Evolutionary conservation across 768 basidiomycete genomes (phyloP), one percentile per base, ranked within the genome.

Genomic region (Mycena rosella): DNA sequence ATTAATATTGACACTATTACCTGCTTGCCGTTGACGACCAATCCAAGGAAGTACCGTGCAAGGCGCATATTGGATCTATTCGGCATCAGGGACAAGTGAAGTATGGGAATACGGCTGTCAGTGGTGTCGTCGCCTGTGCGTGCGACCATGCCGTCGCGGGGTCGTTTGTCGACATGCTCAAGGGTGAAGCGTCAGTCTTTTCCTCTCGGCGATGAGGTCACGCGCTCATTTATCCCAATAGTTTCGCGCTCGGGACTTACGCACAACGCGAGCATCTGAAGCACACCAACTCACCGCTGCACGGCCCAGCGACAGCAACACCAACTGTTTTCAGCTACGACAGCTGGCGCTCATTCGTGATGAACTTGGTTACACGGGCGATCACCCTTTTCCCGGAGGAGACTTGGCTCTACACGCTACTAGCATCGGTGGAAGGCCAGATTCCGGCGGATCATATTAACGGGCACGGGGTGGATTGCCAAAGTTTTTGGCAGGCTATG

Each of bases 61-160:
- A 34, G 7, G 6, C 47, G 20, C 60, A 61, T 32, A 64, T 64
- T n/a, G 26, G 54, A 1, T 51, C 48, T 5, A 59, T n/a, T n/a
- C n/a, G n/a, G n/a, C n/a, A n/a, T n/a, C n/a, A n/a, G n/a, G n/a
- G n/a, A n/a, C n/a, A n/a, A n/a, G n/a, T n/a, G n/a, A n/a, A n/a
- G n/a, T n/a, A n/a, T n/a, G n/a, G n/a, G n/a, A n/a, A n/a, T n/a
- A n/a, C n/a, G n/a, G n/a, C n/a, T n/a, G n/a, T n/a, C n/a, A n/a
- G n/a, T n/a, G n/a, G n/a, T n/a, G n/a, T n/a, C n/a, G n/a, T n/a
- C n/a, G n/a, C n/a, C n/a, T n/a, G n/a, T n/a, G n/a, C n/a, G n/a
- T n/a, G n/a, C 59, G 63, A 65, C 22, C 63, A 65, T 49, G 51
- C 57, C 13, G 57, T 60, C 15, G 34, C 49, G 18, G 64, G 57